Evolutionary conservation across 108 stramenopile species (phyloP).

Genomic region (Aurantiochytrium sp.): DNA sequence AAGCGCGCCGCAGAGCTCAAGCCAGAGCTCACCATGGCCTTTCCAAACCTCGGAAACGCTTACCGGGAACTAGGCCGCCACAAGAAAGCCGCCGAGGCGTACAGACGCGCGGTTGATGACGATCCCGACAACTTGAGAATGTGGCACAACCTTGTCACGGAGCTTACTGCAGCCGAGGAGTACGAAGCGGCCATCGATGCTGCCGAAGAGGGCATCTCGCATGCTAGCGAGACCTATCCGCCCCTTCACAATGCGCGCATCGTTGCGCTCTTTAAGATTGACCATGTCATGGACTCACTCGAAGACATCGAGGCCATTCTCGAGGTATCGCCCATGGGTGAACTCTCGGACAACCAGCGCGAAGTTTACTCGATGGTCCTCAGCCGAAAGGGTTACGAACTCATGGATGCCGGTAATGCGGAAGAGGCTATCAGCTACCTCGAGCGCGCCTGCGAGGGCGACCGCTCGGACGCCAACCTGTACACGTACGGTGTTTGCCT

Average conservation of each 20-base stretch:
- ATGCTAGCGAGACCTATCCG: neutral
- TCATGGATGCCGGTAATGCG: neutral
- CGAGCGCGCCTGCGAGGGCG: conserved; percentile 6
- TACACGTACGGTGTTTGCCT: neutral
- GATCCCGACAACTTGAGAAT: neutral
- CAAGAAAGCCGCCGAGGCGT: neutral
- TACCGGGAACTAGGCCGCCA: neutral
- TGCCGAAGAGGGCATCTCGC: neutral
- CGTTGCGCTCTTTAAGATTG: neutral
- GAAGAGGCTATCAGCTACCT: neutral
- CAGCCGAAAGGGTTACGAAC: neutral
- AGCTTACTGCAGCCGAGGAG: neutral
- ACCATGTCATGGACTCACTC: neutral
- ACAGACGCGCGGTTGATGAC: neutral
- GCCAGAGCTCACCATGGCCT: neutral
- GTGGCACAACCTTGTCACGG: neutral
- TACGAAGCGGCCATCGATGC: neutral
- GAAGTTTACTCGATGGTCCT: neutral
- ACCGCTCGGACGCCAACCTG: neutral
- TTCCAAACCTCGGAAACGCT: neutral
- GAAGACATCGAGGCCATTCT: neutral
- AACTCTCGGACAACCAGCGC: neutral
- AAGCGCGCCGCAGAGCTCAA: neutral
- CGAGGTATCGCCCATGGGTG: neutral
- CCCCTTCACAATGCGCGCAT: conserved; percentile 13